Percentiles rank a stretch among this genome's conserved stretches.
phyloP scores from a whole-genome alignment of 208 protist species.

The Borovskyia barvae region DNA sequence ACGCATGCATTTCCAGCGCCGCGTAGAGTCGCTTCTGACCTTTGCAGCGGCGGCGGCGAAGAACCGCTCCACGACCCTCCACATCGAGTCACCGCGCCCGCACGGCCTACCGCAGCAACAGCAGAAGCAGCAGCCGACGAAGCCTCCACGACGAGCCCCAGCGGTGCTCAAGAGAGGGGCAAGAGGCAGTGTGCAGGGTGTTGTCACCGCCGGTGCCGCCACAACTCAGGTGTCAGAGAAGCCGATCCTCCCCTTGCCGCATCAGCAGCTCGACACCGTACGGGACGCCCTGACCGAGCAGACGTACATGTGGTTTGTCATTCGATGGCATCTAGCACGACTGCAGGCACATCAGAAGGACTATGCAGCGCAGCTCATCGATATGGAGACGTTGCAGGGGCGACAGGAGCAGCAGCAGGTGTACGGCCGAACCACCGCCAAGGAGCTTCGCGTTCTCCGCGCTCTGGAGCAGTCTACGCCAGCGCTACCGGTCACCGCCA shows the following conservation, averaged over 20 bases:
- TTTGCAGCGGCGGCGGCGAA: background rate
- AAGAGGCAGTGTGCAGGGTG: background rate
- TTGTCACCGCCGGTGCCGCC: background rate
- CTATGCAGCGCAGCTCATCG: conserved; percentile 46
- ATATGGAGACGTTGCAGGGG: conserved; percentile 56
- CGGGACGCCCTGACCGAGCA: conserved; percentile 71
- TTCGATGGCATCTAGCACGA: conserved; percentile 57
- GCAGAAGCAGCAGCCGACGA: background rate
- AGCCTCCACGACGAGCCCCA: background rate
- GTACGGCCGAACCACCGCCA: conserved; percentile 65
- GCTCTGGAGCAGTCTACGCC: conserved; percentile 52
- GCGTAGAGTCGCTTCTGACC: conserved; percentile 18
- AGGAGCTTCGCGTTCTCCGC: conserved; percentile 66
- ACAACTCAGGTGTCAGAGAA: background rate
- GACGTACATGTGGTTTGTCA: conserved; percentile 43
- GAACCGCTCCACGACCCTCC: no score
- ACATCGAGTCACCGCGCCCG: no score
- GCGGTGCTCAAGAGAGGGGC: background rate
- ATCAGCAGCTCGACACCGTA: conserved; percentile 19
- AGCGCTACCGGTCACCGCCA: conserved; percentile 37
- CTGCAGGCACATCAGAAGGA: conserved; percentile 38
- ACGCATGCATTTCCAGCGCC: conserved; percentile 8
- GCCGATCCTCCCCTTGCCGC: no score
- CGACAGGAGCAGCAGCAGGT: conserved; percentile 63
- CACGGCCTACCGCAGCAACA: background rate